Base-by-base conservation (phyloP, 75 land plant species). In the Pseudotsuga menziesii region DNA sequence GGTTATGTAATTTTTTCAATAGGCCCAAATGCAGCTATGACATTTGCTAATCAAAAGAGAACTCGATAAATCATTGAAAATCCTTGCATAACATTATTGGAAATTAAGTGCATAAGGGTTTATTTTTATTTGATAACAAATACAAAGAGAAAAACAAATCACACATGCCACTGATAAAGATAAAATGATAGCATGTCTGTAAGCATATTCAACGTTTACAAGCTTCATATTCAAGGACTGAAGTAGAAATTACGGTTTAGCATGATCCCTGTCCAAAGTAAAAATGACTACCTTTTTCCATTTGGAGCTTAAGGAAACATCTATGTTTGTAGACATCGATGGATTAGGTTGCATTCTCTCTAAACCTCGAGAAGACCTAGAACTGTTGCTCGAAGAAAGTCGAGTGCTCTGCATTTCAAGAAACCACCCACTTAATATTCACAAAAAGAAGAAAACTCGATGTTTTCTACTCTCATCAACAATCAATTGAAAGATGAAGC, bases 201-300 rank as follows among this genome's bases (percentile, higher is more conserved):
- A 64, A 64, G 20, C 17, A 64, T 64, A 32, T 64, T 17, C 35
- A 64, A 29, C 36, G 29, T 27, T 29, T 1, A 29, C 13, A 32
- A 20, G 41, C 13, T 29, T 35, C 39, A 32, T 64, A 39, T 20
- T 64, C 39, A 64, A 4, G 69, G 16, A 35, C 4, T 25, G 4
- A 27, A 4, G 69, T 32, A 64, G 15, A 64, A 64, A 27, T 35
- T 26, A 35, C 5, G 35, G 39, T 32, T 63, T 36, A 63, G 4
- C 0, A 32, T 3, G 35, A 35, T 4, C 26, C 17, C 35, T 12
- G 17, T 16, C 29, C 5, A 32, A 64, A 64, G 41, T 13, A 64
- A 64, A 61, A 29, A 64, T 35, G 2, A 44, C 8, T 76, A 91
- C 96, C 91, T 93, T 93, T 25, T 87, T 77, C 91, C 93, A 93